phyloP scores from a whole-genome alignment of 805 yeast genomes.

The Nakazawaea ernobii region DNA sequence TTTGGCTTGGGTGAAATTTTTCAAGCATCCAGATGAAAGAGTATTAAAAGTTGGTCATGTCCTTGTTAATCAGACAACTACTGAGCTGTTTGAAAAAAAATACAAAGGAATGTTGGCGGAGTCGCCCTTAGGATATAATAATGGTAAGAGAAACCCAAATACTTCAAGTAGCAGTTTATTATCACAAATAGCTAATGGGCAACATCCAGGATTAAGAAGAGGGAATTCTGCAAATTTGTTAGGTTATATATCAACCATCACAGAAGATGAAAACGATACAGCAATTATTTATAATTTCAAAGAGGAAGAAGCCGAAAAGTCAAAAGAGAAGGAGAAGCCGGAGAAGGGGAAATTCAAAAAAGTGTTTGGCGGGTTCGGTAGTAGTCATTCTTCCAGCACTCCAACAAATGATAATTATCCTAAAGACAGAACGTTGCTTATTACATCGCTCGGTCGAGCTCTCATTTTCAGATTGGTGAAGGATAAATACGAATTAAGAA shows the following conservation, averaged over 20 bases:
- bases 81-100: slow-evolving; percentile 50
- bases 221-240: slow-evolving; percentile 17
- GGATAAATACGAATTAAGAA: slow-evolving; percentile 39
- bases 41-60: slow-evolving; percentile 53
- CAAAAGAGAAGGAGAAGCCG: slow-evolving; percentile 15
- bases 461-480: slow-evolving; percentile 40
- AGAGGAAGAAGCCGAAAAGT: slow-evolving; percentile 14
- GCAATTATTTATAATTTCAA: slow-evolving; percentile 20
- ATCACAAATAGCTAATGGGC: slow-evolving; percentile 39
- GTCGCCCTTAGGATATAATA: slow-evolving; percentile 48
- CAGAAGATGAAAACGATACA: slow-evolving; percentile 18
- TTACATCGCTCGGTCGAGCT: slow-evolving; percentile 61
- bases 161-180: slow-evolving; percentile 22
- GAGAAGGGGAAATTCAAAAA: slow-evolving; percentile 20
- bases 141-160: slow-evolving; percentile 25
- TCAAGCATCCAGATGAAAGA: slow-evolving; percentile 54
- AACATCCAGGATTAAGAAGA: slow-evolving; percentile 34
- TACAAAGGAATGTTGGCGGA: slow-evolving; percentile 53
- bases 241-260: slow-evolving; percentile 7
- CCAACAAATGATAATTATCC: slow-evolving; percentile 8
- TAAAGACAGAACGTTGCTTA: slow-evolving; percentile 40
- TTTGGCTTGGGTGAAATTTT: slow-evolving; percentile 49
- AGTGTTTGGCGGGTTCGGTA: slow-evolving; percentile 19
- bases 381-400: slow-evolving; percentile 11
- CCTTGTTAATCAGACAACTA: slow-evolving; percentile 35